These are phyloP conservation scores for Raphanus hybrid DNA, from an alignment of 441 rosid genomes.

Conservation along the genomic window DNA sequence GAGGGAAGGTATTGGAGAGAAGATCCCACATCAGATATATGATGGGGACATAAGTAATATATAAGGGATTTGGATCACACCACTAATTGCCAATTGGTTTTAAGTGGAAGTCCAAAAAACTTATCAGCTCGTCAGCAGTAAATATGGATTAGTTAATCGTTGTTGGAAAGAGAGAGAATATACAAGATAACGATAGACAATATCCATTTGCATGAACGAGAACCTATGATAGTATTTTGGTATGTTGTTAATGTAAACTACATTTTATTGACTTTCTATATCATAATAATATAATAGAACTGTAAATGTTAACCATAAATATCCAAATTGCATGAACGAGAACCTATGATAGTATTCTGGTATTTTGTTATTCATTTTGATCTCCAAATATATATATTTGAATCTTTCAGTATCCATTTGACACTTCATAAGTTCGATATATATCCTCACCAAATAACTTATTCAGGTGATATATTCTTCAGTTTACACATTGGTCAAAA, in stretches of 20 bases:
- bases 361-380: neutral
- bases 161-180: neutral
- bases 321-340: neutral
- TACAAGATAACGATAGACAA: neutral
- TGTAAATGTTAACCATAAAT: neutral
- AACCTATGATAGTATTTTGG: too few relatives aligned
- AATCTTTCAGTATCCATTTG: neutral
- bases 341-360: neutral
- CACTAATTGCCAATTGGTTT: too few relatives aligned
- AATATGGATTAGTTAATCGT: too few relatives aligned
- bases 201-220: too few relatives aligned
- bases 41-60: too few relatives aligned
- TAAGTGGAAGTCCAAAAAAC: too few relatives aligned
- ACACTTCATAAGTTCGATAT: constrained; percentile 4
- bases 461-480: neutral
- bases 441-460: neutral
- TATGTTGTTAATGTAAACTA: too few relatives aligned
- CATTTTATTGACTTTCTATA: neutral
- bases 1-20: too few relatives aligned
- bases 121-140: too few relatives aligned
- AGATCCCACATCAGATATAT: too few relatives aligned
- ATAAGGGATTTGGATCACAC: too few relatives aligned
- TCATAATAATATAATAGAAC: neutral
- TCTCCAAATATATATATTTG: neutral
- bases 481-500: neutral